Base-by-base conservation (phyloP, 2,329 filamentous ascomycete genomes). In the Aspergillus melleus region DNA sequence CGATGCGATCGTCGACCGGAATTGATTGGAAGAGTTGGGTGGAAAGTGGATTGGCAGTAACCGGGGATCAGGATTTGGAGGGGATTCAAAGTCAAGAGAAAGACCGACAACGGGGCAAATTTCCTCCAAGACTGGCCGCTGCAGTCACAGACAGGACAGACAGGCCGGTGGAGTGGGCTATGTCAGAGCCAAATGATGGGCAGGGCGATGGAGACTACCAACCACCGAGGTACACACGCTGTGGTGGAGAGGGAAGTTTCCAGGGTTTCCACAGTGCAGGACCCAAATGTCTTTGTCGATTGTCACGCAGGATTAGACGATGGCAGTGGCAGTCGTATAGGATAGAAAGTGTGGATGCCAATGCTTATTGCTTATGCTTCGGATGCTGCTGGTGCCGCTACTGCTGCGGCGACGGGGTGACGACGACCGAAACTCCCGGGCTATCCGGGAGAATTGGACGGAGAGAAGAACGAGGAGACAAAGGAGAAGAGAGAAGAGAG, bases 31-130 rank as follows among this genome's bases (percentile, higher is more conserved):
- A 36, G 32, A 32, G 39, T 30, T 22, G 46, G 9, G 24, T 24
- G 39, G 26, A 6, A 29, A 49, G 49, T 29, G 32, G 54, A 30
- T 39, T 46, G 19, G 32, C n/a, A 56, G 39, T 19, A 51, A 51
- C 54, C 32, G 47, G 47, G 54, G 54, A 44, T 29, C 47, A 51
- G 26, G 42, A 46, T 16, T 52, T 51, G 24, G 44, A 22, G 46
- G 46, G 19, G 46, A n/a, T 9, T n/a, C 8, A 4, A 49, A 19
- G 20, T 24, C 26, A 29, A 54, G 26, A n/a, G 26, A n/a, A 16
- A 16, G 26, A 19, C 36, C 22, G 42, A 46, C 32, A 42, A 42
- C 36, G 36, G 36, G 36, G 16, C 36, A 42, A 42, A n/a, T 36
- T 36, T 36, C 32, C 32, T n/a, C 42, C 42, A 32, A 16, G 30